These are phyloP conservation scores for Pseudocercospora vitis DNA, from an alignment of 2,329 filamentous ascomycete species.

Conservation along the genomic window DNA sequence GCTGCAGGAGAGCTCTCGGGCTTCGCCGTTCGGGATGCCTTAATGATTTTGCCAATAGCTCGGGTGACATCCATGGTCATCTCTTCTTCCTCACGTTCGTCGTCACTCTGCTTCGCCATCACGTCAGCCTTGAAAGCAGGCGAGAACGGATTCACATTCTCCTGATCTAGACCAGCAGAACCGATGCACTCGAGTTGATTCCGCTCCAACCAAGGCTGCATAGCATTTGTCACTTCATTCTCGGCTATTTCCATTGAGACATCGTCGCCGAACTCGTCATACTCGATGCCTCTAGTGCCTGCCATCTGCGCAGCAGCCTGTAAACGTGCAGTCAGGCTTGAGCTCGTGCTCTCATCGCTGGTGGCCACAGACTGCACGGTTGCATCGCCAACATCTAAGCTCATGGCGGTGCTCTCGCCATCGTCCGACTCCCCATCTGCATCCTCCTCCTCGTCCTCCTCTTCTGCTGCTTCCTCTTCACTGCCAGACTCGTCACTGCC, in stretches of 20 bases:
- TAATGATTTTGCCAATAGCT: slow-evolving; percentile 75
- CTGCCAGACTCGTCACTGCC: slow-evolving; percentile 46
- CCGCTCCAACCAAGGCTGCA: slow-evolving; percentile 70
- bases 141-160: slow-evolving; percentile 53
- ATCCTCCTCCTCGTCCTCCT: slow-evolving; percentile 56
- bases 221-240: slow-evolving; percentile 72
- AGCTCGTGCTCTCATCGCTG: slow-evolving; percentile 58
- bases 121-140: slow-evolving; percentile 43
- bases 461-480: slow-evolving; percentile 57
- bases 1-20: slow-evolving; percentile 39
- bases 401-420: slow-evolving; percentile 78
- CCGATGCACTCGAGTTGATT: slow-evolving; percentile 29
- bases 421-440: slow-evolving; percentile 54
- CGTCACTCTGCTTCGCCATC: slow-evolving; percentile 29
- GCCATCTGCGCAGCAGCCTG: slow-evolving; percentile 77
- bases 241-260: slow-evolving; percentile 57
- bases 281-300: slow-evolving; percentile 66
- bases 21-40: slow-evolving; percentile 39
- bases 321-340: slow-evolving; percentile 62
- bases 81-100: slow-evolving; percentile 54
- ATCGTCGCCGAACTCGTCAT: slow-evolving; percentile 55
- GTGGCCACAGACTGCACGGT: slow-evolving; percentile 32
- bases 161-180: slow-evolving; percentile 45
- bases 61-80: slow-evolving; percentile 95
- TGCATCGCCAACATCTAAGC: slow-evolving; percentile 64